Percentiles rank a stretch among this genome's conserved stretches.
Conservation (phyloP, 805 yeast genomes). For the Ogataea sp. region DNA sequence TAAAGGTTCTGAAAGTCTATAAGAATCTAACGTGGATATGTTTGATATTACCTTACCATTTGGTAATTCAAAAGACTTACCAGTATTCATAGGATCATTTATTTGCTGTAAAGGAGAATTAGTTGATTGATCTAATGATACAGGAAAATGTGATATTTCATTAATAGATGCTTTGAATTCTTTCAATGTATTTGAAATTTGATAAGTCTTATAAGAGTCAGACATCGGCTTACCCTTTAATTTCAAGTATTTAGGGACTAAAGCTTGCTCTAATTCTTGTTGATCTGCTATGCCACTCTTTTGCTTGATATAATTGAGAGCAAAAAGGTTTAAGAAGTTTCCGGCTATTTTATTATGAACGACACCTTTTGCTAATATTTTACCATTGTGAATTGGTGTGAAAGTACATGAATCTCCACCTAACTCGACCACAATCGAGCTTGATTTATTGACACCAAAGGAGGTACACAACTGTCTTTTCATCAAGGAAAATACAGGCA, state of each 20-base stretch:
- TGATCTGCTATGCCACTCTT: conserved; percentile 24
- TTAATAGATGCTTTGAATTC: conserved; percentile 37
- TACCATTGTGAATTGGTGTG: conserved; percentile 74
- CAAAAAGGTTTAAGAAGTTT: conserved; percentile 66
- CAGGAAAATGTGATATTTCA: conserved; percentile 19
- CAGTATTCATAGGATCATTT: conserved; percentile 9
- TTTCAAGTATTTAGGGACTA: conserved; percentile 26
- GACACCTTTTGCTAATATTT: conserved; percentile 56
- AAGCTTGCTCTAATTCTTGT: conserved; percentile 19
- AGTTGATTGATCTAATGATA: conserved; percentile 18
- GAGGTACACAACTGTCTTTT: conserved; percentile 73
- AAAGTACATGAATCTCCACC: conserved; percentile 66
- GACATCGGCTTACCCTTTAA: conserved; percentile 13
- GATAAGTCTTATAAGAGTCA: conserved; percentile 32
- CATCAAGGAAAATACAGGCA: conserved; percentile 70
- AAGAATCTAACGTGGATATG: conserved; percentile 42
- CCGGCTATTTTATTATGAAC: conserved; percentile 74
- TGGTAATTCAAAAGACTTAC: conserved; percentile 52
- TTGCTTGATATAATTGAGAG: conserved; percentile 37
- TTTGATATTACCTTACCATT: conserved; percentile 36
- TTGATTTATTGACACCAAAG: conserved; percentile 69
- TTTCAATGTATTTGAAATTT: conserved; percentile 31
- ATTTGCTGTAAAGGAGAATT: conserved; percentile 7
- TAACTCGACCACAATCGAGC: conserved; percentile 73
- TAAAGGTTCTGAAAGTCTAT: conserved; percentile 54